Percentiles rank a stretch among this genome's conserved stretches.
phyloP scores from a whole-genome alignment of 805 yeast species.

The Grigorovia transvaalensis region DNA sequence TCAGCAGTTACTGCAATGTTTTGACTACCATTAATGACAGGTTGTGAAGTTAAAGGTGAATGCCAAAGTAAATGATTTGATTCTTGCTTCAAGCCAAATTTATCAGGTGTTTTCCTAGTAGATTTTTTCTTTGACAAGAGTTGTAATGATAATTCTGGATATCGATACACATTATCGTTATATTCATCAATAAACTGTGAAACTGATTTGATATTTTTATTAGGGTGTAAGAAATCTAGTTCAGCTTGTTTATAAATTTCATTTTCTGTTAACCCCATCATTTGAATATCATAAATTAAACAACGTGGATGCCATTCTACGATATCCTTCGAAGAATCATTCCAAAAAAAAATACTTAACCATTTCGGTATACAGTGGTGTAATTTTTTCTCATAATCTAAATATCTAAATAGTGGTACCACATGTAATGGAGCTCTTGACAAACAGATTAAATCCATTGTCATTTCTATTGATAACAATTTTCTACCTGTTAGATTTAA shows the following conservation, averaged over 20 bases:
- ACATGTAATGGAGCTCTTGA: constrained; percentile 88
- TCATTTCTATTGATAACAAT: constrained; percentile 67
- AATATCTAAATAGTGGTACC: constrained; percentile 76
- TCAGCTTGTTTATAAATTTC: constrained; percentile 58
- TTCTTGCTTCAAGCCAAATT: neutral
- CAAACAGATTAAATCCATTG: constrained; percentile 79
- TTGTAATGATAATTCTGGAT: neutral
- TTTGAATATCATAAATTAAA: constrained; percentile 87
- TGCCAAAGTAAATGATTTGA: constrained; percentile 17
- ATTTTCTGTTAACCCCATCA: constrained; percentile 97
- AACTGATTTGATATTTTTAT: constrained; percentile 31
- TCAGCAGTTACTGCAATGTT: constrained; percentile 19
- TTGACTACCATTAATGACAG: constrained; percentile 18
- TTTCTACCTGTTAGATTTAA: constrained; percentile 66
- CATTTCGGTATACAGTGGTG: constrained; percentile 84
- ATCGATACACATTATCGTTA: constrained; percentile 46
- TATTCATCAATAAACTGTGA: constrained; percentile 56
- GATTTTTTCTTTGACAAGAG: neutral
- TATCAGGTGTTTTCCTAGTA: neutral
- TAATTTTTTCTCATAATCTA: constrained; percentile 39
- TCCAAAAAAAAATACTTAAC: constrained; percentile 91
- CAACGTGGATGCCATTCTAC: constrained; percentile 86
- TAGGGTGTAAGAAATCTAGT: constrained; percentile 44
- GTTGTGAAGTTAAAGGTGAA: constrained; percentile 17
- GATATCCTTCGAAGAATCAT: constrained; percentile 36